Evolutionary conservation across 108 stramenopile species (phyloP).

Genomic region (Nitzschia inconspicua): DNA sequence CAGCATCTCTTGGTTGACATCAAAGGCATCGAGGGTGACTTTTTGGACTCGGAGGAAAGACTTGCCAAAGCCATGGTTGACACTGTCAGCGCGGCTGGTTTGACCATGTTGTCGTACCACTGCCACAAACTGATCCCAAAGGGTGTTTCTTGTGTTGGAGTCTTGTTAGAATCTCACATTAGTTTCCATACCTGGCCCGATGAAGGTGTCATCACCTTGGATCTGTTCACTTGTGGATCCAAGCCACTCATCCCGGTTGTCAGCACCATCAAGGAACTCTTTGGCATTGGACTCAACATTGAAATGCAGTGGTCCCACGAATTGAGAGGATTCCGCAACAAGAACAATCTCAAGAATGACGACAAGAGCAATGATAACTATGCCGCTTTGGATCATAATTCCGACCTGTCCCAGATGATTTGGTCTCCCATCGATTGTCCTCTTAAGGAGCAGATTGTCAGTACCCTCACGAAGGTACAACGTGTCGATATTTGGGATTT

Average conservation of each 20-base stretch:
- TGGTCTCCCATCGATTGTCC: conserved; percentile 37
- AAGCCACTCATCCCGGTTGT: conserved; percentile 70
- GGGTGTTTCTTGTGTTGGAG: conserved; percentile 81
- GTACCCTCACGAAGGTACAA: conserved; percentile 38
- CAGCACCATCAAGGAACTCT: conserved; percentile 55
- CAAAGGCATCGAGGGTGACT: conserved; percentile 65
- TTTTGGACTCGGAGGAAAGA: conserved; percentile 66
- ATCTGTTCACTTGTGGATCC: conserved; percentile 79
- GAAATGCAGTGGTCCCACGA: conserved; percentile 72
- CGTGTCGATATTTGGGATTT: conserved; percentile 86
- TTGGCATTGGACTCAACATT: conserved; percentile 49
- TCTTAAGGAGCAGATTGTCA: conserved; percentile 33
- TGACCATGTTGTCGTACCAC: conserved; percentile 83
- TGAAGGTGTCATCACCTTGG: conserved; percentile 82
- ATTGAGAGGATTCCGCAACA: conserved; percentile 73
- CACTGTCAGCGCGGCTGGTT: conserved; percentile 48
- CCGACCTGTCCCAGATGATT: conserved; percentile 32
- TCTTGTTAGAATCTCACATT: conserved; percentile 82
- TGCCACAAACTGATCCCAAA: conserved; percentile 80
- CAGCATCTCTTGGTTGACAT: conserved; percentile 84
- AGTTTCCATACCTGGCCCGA: conserved; percentile 89
- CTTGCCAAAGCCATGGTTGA: conserved; percentile 71
- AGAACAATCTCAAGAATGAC: conserved; percentile 27
- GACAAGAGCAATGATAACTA: conserved; percentile 22
- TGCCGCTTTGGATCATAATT: conserved; percentile 34